Evolutionary conservation across 73 alveolate genomes (phyloP), one percentile per base, ranked within the genome.

Genomic region (Uronychia setigera): DNA sequence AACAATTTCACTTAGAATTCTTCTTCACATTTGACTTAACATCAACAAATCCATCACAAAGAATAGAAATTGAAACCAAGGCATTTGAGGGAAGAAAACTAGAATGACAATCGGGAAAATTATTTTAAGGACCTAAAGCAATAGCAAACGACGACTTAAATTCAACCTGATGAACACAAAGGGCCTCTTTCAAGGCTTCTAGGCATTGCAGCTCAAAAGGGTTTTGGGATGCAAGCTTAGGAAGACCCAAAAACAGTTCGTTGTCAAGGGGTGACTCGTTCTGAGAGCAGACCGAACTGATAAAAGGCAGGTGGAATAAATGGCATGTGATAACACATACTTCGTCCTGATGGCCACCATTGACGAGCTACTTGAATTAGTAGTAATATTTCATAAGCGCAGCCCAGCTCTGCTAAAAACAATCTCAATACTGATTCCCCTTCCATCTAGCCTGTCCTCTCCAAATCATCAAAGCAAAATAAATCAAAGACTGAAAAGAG

Each of bases 181-280:
- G 67, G 67, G 67, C 67, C 67, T 46, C 67, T 46, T 46, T 46
- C 5, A 46, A 46, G 67, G 67, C 67, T 46, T 46, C 67, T 46
- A 19, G 67, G 67, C 67, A 46, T 46, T 46, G 67, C 67, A 11
- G 67, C 67, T 5, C 67, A 46, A 46, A 46, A 46, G 67, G 67
- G 67, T 5, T 46, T 46, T 19, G 67, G 67, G 67, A 19, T 19
- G n/a, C 67, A 46, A 5, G 67, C n/a, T 46, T 5, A 46, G n/a
- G 67, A 46, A 19, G 19, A n/a, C n/a, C n/a, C 19, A 5, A 46
- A 46, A 46, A 46, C 67, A 19, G 5, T 19, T 19, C 5, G 67
- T 5, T 5, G n/a, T 46, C 5, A 46, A 5, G 67, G 5, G 67
- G 67, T 11, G 67, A 11, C 67, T 5, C 67, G 67, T 11, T 11